Conservation (phyloP, 2,329 filamentous ascomycete species). For the Monosporascus sp. region DNA sequence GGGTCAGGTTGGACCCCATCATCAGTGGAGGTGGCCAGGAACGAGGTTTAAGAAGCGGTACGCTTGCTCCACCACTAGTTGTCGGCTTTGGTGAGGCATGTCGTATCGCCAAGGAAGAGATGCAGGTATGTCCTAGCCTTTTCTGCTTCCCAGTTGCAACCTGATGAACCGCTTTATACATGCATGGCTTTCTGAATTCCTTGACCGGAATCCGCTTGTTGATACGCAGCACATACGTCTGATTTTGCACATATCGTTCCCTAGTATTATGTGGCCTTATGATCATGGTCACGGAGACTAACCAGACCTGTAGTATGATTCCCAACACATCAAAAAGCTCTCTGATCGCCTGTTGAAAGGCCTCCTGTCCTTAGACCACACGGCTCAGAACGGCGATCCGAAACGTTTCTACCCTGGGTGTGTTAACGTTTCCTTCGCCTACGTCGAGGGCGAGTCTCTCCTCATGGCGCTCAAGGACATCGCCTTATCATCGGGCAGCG, state of each 20-base stretch:
- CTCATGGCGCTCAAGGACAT: slow-evolving; percentile 99
- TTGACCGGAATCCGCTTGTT: slow-evolving; percentile 55
- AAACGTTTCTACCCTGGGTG: slow-evolving; percentile 88
- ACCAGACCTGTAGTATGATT: slow-evolving; percentile 66
- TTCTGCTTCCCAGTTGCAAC: slow-evolving; percentile 24
- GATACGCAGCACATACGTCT: slow-evolving; percentile 65
- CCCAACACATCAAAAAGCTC: slow-evolving; percentile 73
- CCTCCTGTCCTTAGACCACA: slow-evolving; percentile 86
- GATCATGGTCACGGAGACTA: slow-evolving; percentile 2
- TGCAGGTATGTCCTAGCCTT: slow-evolving; percentile 63
- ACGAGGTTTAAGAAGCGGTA: slow-evolving; percentile 89
- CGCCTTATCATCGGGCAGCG: slow-evolving; percentile 90
- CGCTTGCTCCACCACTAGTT: slow-evolving; percentile 79
- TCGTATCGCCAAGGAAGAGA: slow-evolving; percentile 82
- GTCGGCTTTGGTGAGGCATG: slow-evolving; percentile 96
- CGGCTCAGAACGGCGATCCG: slow-evolving; percentile 80
- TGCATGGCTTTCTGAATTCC: slow-evolving; percentile 87
- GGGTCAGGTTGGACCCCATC: slow-evolving; percentile 90
- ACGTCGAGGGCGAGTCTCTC: slow-evolving; percentile 95
- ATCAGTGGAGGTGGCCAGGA: slow-evolving; percentile 97
- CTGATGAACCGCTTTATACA: slow-evolving; percentile 81
- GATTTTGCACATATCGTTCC: slow-evolving; percentile 30
- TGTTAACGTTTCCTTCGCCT: slow-evolving; percentile 97
- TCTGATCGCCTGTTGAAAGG: slow-evolving; percentile 81
- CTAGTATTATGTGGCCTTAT: background rate